These are phyloP conservation scores for Amylocystis lapponica DNA, from an alignment of 768 basidiomycete species.

Conservation along the genomic window DNA sequence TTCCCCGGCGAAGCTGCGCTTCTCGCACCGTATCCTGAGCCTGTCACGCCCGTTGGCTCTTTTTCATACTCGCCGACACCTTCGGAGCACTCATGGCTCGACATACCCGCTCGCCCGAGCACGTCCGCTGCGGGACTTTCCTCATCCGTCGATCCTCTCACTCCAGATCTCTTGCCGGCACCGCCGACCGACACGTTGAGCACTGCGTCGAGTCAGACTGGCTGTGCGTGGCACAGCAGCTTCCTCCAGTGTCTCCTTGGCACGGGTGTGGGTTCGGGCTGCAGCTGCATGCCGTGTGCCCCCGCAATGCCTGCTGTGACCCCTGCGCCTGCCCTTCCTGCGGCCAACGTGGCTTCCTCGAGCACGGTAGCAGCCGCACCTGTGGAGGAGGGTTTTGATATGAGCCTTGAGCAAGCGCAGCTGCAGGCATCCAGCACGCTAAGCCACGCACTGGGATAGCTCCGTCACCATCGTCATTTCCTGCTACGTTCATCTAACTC, in stretches of 20 bases:
- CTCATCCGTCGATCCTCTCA: background rate
- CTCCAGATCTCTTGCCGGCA: background rate
- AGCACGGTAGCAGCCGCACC: background rate
- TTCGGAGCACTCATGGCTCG: no score
- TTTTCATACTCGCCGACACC: no score
- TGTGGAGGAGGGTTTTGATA: conserved; percentile 2
- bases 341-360: background rate
- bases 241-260: conserved; percentile 14
- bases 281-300: conserved; percentile 8
- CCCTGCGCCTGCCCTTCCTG: background rate
- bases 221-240: conserved; percentile 12
- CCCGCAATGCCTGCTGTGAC: background rate
- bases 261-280: no score
- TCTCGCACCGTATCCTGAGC: no score
- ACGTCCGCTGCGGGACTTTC: no score
- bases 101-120: no score
- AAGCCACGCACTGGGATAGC: conserved; percentile 12
- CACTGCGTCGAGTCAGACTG: conserved; percentile 2
- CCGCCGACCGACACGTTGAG: background rate
- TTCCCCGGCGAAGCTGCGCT: no score
- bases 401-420: conserved; percentile 11
- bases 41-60: no score
- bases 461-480: background rate
- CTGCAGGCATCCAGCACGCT: conserved; percentile 12
- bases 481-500: background rate